phyloP scores from a whole-genome alignment of 2,329 filamentous ascomycete species.

The Fusarium protoensiforme region DNA sequence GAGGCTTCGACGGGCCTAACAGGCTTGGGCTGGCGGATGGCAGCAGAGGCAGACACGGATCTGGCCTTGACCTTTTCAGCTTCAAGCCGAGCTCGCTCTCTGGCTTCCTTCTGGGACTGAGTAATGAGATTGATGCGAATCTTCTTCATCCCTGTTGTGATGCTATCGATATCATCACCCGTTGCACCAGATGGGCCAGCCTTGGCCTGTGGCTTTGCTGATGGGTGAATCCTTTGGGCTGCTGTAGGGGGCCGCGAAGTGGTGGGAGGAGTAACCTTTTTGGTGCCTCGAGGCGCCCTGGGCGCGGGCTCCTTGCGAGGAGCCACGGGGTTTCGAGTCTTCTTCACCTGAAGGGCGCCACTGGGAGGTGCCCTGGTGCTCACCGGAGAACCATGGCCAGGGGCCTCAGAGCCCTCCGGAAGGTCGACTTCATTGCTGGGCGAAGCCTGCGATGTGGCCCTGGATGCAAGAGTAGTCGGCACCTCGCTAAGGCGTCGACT shows the following conservation, averaged over 20 bases:
- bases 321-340: conserved; percentile 62
- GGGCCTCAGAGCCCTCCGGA: conserved; percentile 36
- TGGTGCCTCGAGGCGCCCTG: conserved; percentile 49
- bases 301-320: conserved; percentile 55
- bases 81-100: conserved; percentile 49
- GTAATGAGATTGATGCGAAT: conserved; percentile 72
- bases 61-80: conserved; percentile 30
- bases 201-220: conserved; percentile 20
- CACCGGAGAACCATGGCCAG: conserved; percentile 54
- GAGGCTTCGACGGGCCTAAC: neutral
- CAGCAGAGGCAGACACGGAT: conserved; percentile 6
- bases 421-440: conserved; percentile 6
- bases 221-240: conserved; percentile 21
- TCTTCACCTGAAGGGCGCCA: conserved; percentile 65
- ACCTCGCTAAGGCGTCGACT: conserved; percentile 63
- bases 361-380: conserved; percentile 52
- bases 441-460: conserved; percentile 14
- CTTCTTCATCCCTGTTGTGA: conserved; percentile 70
- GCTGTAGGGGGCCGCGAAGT: conserved; percentile 22
- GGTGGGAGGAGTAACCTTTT: conserved; percentile 47
- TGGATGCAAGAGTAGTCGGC: conserved; percentile 49
- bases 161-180: conserved; percentile 61
- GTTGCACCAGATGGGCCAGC: conserved; percentile 20
- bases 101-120: conserved; percentile 67
- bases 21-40: neutral